Conservation (phyloP, 257 asterid genomes). For the Solanum megistacrolobum region DNA sequence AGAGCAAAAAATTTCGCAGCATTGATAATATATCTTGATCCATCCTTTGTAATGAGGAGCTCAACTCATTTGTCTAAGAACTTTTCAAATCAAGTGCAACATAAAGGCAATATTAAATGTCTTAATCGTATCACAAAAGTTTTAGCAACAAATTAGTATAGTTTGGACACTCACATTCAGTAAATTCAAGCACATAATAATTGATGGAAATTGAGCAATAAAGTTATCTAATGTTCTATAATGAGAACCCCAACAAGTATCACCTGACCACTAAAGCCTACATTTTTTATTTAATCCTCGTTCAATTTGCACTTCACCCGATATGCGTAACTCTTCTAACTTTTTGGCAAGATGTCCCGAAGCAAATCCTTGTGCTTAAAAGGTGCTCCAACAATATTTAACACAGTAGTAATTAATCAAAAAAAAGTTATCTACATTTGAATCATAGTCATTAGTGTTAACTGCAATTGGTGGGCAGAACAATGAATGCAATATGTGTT, state of each 20-base stretch:
- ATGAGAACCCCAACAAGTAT: neutral
- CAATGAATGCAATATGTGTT: too few species aligned
- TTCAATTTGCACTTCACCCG: neutral
- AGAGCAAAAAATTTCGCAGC: neutral
- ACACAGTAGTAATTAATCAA: neutral
- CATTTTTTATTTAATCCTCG: neutral
- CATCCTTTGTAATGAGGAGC: neutral
- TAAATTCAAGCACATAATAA: neutral
- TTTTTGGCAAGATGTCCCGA: neutral
- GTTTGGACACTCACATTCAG: neutral
- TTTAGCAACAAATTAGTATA: neutral
- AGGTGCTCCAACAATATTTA: neutral
- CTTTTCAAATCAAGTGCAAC: neutral
- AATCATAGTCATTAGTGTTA: neutral
- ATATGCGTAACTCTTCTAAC: neutral
- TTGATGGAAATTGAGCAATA: neutral
- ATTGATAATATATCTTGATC: neutral
- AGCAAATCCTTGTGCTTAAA: neutral
- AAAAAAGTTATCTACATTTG: neutral
- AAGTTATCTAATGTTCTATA: neutral
- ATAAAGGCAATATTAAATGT: neutral
- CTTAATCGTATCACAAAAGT: neutral
- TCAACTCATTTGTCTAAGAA: neutral
- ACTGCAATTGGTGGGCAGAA: neutral
- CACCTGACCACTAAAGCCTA: neutral